Base-by-base conservation (phyloP, 352 stramenopile genomes). In the Paralagenidium karlingii region DNA sequence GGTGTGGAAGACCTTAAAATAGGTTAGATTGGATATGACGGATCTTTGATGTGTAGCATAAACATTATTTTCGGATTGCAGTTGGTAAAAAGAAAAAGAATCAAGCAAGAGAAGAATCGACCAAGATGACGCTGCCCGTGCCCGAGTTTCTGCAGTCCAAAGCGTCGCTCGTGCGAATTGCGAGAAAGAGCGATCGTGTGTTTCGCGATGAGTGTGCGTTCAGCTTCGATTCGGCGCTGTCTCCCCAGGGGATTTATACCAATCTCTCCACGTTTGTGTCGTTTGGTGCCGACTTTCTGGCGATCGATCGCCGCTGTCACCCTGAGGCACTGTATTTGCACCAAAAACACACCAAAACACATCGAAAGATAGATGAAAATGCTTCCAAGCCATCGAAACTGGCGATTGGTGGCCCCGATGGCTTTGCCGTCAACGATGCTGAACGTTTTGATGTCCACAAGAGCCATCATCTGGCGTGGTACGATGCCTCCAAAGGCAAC, bases 121-220 rank as follows among this genome's bases (percentile, higher is more conserved):
- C n/a, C n/a, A n/a, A n/a, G n/a, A n/a, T n/a, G n/a, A n/a, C n/a
- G n/a, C n/a, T n/a, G n/a, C n/a, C n/a, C n/a, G n/a, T n/a, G n/a
- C n/a, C n/a, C n/a, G n/a, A n/a, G 30, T 36, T 20, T 3, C 42
- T 74, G 12, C 19, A 59, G 41, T 50, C 49, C 11, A 38, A 60
- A 10, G 52, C 60, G 10, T 39, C 59, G 15, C 54, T 44, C 28
- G 68, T 74, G 30, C 61, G 66, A 41, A 40, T 85, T 7, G 65
- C 76, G 25, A 58, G 57, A 20, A 61, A 59, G 21, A 61, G 60
- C 6, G 68, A 83, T 43, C 65, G 69, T 41, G 95, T 98, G 29
- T 97, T 90, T 55, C 96, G 97, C 42, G 93, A 97, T 33, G 95
- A 99, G 64, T 99, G 94, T 65, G 83, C 94, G 31, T 97, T 96